Evolutionary conservation across 1,139 yeast genomes (phyloP).

Genomic region (Diutina sp.): DNA sequence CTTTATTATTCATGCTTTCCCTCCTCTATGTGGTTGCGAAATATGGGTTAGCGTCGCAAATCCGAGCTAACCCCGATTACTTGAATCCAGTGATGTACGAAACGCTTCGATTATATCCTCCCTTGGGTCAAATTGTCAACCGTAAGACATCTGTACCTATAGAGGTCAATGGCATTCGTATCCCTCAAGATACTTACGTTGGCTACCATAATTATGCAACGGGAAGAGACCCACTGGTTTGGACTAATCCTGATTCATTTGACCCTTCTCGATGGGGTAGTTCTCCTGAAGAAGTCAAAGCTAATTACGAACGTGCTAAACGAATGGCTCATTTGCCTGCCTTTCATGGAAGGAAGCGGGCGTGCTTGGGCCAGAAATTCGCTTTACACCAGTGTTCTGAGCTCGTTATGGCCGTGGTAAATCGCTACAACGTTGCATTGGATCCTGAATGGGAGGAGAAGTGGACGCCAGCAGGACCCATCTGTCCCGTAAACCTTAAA

Average conservation of each 20-base stretch:
- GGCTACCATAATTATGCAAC: constrained; percentile 48
- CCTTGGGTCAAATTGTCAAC: constrained; percentile 46
- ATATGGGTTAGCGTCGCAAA: constrained; percentile 15
- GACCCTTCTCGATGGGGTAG: constrained; percentile 13
- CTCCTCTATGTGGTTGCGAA: constrained; percentile 36
- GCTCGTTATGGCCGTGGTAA: background rate
- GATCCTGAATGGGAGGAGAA: background rate
- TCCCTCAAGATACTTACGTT: constrained; percentile 43
- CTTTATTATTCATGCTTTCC: constrained; percentile 39
- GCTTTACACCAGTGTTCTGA: constrained; percentile 20
- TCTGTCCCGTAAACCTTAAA: background rate
- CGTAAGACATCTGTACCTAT: constrained; percentile 22
- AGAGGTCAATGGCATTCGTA: constrained; percentile 15
- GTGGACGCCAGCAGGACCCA: constrained; percentile 1
- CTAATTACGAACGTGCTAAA: constrained; percentile 30
- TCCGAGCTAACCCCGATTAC: constrained; percentile 12
- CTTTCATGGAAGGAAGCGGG: constrained; percentile 50
- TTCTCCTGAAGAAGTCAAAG: constrained; percentile 19
- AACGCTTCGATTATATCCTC: constrained; percentile 41
- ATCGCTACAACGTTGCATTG: background rate
- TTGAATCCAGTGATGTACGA: constrained; percentile 31
- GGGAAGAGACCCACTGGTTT: constrained; percentile 27
- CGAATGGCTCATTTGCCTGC: constrained; percentile 34
- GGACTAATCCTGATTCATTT: constrained; percentile 7
- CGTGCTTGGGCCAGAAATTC: constrained; percentile 50